Evolutionary conservation across 331 rosid species (phyloP).

Genomic region (Quercus lobata): DNA sequence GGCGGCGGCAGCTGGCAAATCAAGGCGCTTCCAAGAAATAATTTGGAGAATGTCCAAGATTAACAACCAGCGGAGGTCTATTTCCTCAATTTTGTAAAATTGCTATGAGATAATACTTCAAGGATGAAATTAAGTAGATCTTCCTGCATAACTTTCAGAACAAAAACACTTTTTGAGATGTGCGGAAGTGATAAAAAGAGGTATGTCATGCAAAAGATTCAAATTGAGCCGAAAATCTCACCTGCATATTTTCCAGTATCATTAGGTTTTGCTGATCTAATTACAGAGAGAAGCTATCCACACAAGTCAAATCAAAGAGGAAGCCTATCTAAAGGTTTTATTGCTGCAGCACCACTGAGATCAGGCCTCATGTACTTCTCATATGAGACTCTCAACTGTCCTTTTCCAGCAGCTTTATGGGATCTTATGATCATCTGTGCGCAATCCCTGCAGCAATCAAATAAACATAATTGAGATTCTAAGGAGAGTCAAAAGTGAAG

Average conservation of each 20-base stretch:
- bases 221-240: not conserved
- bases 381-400: constrained; percentile 55
- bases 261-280: not conserved
- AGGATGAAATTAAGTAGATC: not conserved
- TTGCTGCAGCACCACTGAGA: constrained; percentile 44
- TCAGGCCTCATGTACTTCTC: constrained; percentile 62
- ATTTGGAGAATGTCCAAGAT: not conserved
- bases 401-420: constrained; percentile 56
- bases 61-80: not conserved
- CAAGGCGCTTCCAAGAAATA: constrained; percentile 4
- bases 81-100: not conserved
- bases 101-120: not conserved
- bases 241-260: not conserved
- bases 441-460: constrained; percentile 38
- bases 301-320: constrained; percentile 38
- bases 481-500: not conserved
- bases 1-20: not conserved
- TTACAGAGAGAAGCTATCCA: constrained; percentile 3
- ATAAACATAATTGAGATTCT: not conserved
- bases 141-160: not conserved
- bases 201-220: not conserved
- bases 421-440: constrained; percentile 71
- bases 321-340: constrained; percentile 64
- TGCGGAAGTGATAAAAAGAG: not conserved
- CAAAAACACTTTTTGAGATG: not conserved